Evolutionary conservation across 306 rosid genomes (phyloP), one percentile per base, ranked within the genome.

Genomic region (Abrus pulchellus): DNA sequence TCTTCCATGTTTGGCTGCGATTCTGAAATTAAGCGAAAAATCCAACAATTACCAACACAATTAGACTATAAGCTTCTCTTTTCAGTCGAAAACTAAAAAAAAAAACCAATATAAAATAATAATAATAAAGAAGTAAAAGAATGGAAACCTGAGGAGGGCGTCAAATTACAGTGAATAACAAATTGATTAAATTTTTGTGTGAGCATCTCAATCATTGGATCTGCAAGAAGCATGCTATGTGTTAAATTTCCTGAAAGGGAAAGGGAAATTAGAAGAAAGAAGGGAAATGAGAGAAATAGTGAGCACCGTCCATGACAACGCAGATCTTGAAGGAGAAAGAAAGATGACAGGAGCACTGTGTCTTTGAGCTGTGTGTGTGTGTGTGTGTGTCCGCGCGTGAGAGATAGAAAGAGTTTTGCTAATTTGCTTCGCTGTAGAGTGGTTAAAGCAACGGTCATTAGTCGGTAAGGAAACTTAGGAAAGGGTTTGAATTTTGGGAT

Each of bases 221-320:
- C 94, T 91, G 75, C 43, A 47, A 81, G 72, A 75, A 27, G n/a
- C 62, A 53, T 63, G 55, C 29, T 20, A 38, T 29, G 2, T 49
- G 14, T 28, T 74, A 43, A 78, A 80, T 32, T 68, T 41, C 7
- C 6, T 72, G 45, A 74, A 34, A 12, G n/a, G 27, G 29, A 43
- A 53, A 50, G 28, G 44, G 27, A 53, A 78, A 48, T 61, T 1
- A n/a, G 12, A 49, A 28, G 66, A 71, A 76, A 70, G 9, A 38
- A 79, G 8, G 41, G 32, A 53, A 57, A 13, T 7, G 33, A 72
- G 59, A 43, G 45, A 61, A 36, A 84, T 74, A 48, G 70, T 8
- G 72, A 83, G 28, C 68, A 91, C 92, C 94, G 0, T 89, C 90
- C 98, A 90, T 90, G 79, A 71, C 79, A 55, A 70, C 3, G 67